A percentile compares a stretch with the other conserved stretches of the same genome.
Evolutionary conservation across 2,329 filamentous ascomycete species (phyloP).

Genomic region (Cylindrodendrum hubeiense): DNA sequence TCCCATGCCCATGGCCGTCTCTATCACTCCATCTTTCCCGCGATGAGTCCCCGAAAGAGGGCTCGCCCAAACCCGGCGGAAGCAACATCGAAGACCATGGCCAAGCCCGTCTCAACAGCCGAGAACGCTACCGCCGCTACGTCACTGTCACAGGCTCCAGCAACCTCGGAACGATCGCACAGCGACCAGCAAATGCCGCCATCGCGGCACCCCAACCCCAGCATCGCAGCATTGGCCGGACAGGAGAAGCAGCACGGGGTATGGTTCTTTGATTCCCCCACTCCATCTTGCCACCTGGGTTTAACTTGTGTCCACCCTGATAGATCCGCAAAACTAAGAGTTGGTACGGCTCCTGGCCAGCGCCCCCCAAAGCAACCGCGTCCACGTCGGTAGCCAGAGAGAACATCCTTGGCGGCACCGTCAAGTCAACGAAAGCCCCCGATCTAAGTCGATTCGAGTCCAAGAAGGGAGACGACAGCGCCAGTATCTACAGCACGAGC

Average conservation of each 20-base stretch:
- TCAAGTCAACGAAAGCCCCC: slow-evolving; percentile 58
- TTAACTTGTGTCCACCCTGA: not conserved
- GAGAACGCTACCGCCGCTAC: slow-evolving; percentile 31
- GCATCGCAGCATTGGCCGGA: slow-evolving; percentile 8
- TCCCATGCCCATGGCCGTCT: slow-evolving; percentile 24
- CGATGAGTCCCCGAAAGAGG: slow-evolving; percentile 52
- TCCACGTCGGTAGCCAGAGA: slow-evolving; percentile 72
- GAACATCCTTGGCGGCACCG: slow-evolving; percentile 69
- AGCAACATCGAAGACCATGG: slow-evolving; percentile 33
- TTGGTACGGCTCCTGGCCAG: slow-evolving; percentile 75
- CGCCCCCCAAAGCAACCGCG: slow-evolving; percentile 66
- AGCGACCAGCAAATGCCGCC: slow-evolving; percentile 32
- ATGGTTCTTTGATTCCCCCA: not conserved
- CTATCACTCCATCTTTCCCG: slow-evolving; percentile 11
- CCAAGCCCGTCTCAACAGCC: slow-evolving; percentile 27
- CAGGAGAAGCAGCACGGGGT: slow-evolving; percentile 34
- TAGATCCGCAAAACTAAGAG: slow-evolving; percentile 67
- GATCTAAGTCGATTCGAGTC: slow-evolving; percentile 66
- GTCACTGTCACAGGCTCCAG: slow-evolving; percentile 45
- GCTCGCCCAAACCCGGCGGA: slow-evolving; percentile 46
- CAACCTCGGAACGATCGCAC: slow-evolving; percentile 33
- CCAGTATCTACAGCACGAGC: slow-evolving; percentile 46
- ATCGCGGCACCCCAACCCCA: slow-evolving; percentile 29
- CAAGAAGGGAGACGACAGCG: slow-evolving; percentile 52
- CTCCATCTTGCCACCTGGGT: not conserved